Percentiles rank a stretch among this genome's conserved stretches.
Evolutionary conservation across 1,284 basidiomycete genomes (phyloP).

Genomic region (Schizopora paradoxa): DNA sequence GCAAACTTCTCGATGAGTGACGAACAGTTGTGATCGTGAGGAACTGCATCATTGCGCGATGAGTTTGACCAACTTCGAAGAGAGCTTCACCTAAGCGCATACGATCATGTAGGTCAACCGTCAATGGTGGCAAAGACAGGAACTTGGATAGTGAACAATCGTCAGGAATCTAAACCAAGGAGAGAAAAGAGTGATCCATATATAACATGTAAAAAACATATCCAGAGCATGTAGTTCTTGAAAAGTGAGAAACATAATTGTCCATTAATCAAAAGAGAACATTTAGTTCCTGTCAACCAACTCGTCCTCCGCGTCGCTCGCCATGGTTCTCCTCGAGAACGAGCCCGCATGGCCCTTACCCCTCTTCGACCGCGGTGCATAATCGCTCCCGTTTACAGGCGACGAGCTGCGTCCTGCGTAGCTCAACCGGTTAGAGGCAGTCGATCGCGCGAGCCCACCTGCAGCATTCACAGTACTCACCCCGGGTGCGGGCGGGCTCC

Average conservation of each 20-base stretch:
- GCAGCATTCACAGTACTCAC: not conserved
- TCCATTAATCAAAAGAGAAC: not conserved
- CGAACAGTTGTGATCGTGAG: not conserved
- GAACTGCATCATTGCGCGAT: not conserved
- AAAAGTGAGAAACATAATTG: not conserved
- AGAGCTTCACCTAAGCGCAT: not conserved
- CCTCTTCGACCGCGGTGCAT: slow-evolving; percentile 32
- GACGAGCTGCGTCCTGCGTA: slow-evolving; percentile 23
- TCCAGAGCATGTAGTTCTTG: not conserved
- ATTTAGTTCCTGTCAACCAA: slow-evolving; percentile 35
- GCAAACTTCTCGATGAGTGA: not conserved
- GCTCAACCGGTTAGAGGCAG: slow-evolving; percentile 15
- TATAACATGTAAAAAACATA: not conserved
- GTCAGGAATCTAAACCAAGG: too few relatives aligned
- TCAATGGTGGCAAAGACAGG: too few relatives aligned
- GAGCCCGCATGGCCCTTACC: slow-evolving; percentile 40
- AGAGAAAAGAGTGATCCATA: not conserved
- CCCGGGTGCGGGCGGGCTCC: slow-evolving; percentile 5
- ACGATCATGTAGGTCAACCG: not conserved
- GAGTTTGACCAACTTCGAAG: not conserved
- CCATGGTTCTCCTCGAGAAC: slow-evolving; percentile 71
- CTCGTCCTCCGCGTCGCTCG: slow-evolving; percentile 75
- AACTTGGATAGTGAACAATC: too few relatives aligned
- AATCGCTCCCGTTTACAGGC: slow-evolving; percentile 22
- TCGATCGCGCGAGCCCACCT: not conserved